Evolutionary conservation across 768 basidiomycete species (phyloP).

Genomic region (Mycena albidolilacea): DNA sequence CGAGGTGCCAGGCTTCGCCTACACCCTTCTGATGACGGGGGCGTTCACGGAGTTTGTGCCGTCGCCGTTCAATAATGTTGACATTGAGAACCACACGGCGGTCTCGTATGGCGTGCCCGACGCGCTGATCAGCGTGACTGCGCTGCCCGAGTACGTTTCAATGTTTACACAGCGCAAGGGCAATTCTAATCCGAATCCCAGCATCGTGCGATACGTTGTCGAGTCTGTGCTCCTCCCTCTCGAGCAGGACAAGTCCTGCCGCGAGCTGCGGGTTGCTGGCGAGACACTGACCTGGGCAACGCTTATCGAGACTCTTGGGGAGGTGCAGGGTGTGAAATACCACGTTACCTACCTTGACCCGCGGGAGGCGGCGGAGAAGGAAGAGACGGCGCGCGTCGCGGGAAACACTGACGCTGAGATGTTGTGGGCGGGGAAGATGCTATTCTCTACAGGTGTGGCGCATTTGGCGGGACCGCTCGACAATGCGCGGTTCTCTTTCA

Average conservation of each 20-base stretch:
- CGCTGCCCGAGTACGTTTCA: constrained; percentile 14
- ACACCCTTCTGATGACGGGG: constrained; percentile 14
- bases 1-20: constrained; percentile 12
- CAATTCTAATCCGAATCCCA: background rate
- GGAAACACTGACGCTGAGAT: constrained; percentile 4
- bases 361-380: constrained; percentile 17
- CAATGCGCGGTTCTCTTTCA: constrained; percentile 14
- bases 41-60: constrained; percentile 8
- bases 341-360: constrained; percentile 12
- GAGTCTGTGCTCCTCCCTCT: constrained; percentile 3
- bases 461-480: background rate
- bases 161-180: background rate
- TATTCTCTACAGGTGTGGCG: constrained; percentile 8
- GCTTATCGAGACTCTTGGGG: background rate
- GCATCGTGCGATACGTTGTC: constrained; percentile 12
- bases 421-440: background rate
- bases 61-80: constrained; percentile 5
- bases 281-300: constrained; percentile 14
- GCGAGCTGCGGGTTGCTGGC: constrained; percentile 14
- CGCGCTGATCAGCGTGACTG: constrained; percentile 10
- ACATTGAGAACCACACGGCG: constrained; percentile 18
- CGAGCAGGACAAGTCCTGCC: background rate
- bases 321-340: constrained; percentile 20
- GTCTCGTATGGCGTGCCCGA: constrained; percentile 8
- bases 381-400: constrained; percentile 14